phyloP scores from a whole-genome alignment of 768 basidiomycete genomes.

The Tricholoma terreum region DNA sequence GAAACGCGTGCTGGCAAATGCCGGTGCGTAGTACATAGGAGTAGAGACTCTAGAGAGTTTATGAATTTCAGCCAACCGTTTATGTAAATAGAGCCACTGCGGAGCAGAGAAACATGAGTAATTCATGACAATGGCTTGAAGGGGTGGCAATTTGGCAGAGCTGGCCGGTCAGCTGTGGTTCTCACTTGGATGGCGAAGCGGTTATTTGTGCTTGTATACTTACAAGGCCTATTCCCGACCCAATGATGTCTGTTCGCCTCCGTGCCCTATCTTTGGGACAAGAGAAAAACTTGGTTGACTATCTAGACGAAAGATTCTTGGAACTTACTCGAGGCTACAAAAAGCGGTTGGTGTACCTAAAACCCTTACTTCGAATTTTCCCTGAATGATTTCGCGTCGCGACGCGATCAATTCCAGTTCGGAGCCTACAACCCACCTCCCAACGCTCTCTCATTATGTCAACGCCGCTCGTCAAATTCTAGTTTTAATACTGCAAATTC shows the following conservation, averaged over 20 bases:
- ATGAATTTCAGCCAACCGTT: no score
- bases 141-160: no score
- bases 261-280: conserved; percentile 49
- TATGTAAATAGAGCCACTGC: no score
- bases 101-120: no score
- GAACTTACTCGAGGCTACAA: conserved; percentile 67
- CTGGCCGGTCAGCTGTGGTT: no score
- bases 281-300: conserved; percentile 62
- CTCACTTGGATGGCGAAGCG: no score
- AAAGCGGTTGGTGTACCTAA: conserved; percentile 56
- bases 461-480: conserved; percentile 54
- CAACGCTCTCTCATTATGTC: conserved; percentile 60
- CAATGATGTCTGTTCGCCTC: neutral
- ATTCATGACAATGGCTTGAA: no score
- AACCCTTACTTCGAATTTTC: neutral
- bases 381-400: neutral
- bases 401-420: conserved; percentile 30
- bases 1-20: no score
- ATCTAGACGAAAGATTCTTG: conserved; percentile 63
- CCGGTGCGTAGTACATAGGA: no score
- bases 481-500: conserved; percentile 66
- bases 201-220: neutral
- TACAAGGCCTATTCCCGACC: neutral
- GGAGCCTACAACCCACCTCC: conserved; percentile 48
- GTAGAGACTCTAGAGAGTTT: no score